Percentiles rank a stretch among this genome's conserved stretches.
Evolutionary conservation across 805 yeast species (phyloP).

Genomic region (Lipomyces yamadae): DNA sequence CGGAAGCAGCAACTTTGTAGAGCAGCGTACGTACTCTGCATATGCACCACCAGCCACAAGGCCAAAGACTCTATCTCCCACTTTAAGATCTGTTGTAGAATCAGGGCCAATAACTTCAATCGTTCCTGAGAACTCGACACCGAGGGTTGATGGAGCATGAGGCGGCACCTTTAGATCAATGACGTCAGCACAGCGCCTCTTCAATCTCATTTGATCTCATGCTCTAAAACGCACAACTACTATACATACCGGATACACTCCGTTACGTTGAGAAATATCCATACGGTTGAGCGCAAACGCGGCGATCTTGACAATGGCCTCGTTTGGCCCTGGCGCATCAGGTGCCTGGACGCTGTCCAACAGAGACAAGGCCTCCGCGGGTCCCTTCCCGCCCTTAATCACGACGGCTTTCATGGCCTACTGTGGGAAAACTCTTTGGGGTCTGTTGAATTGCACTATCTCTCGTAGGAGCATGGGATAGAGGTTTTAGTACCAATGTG

Average conservation of each 20-base stretch:
- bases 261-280: constrained; percentile 45
- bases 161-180: constrained; percentile 40
- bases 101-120: constrained; percentile 41
- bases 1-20: constrained; percentile 38
- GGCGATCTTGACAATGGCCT: constrained; percentile 44
- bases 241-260: constrained; percentile 40
- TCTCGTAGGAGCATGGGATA: neutral
- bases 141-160: constrained; percentile 43
- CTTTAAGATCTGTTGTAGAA: constrained; percentile 30
- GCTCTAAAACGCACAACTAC: neutral
- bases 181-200: neutral
- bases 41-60: constrained; percentile 48
- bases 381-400: constrained; percentile 41
- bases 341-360: constrained; percentile 34
- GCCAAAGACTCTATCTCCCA: constrained; percentile 49
- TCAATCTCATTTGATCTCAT: neutral
- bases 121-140: constrained; percentile 49
- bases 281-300: constrained; percentile 47
- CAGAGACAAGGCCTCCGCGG: constrained; percentile 41
- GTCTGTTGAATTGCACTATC: neutral
- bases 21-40: constrained; percentile 46
- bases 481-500: neutral
- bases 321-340: constrained; percentile 38
- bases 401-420: constrained; percentile 43
- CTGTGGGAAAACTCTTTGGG: neutral